Conservation (phyloP, 306 rosid genomes). For the Sphenostylis stenocarpa region DNA sequence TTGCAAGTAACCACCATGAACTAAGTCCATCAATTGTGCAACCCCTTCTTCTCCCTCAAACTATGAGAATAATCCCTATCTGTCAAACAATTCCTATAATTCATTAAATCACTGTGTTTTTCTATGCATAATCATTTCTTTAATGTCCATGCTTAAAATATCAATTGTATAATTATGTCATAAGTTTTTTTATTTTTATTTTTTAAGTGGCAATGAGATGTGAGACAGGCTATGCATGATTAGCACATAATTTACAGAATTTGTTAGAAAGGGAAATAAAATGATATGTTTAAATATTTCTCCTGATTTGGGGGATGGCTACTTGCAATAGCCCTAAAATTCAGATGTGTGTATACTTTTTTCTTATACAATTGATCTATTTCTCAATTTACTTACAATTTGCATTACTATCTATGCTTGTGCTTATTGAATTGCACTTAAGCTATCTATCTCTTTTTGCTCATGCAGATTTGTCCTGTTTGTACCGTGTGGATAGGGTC, state of each 20-base stretch:
- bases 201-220: neutral
- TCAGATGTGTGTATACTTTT: conserved; percentile 6
- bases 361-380: conserved; percentile 2
- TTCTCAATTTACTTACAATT: neutral
- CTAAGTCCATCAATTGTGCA: conserved; percentile 1
- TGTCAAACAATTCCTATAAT: neutral
- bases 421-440: conserved; percentile 29
- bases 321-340: conserved; percentile 10
- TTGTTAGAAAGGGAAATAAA: neutral
- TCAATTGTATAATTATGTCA: neutral
- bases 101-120: neutral
- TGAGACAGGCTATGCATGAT: neutral
- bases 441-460: conserved; percentile 22
- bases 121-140: neutral
- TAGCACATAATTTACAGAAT: conserved; percentile 2
- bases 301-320: neutral
- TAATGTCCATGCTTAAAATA: neutral
- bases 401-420: neutral
- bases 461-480: conserved; percentile 71
- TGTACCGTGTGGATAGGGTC: conserved; percentile 52
- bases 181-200: neutral
- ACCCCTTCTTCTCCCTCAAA: neutral
- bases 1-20: neutral
- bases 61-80: neutral
- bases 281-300: neutral